Percentiles rank a stretch among this genome's conserved stretches.
Evolutionary conservation across 805 yeast genomes (phyloP).

Genomic region (Metschnikowia bowlesiae): DNA sequence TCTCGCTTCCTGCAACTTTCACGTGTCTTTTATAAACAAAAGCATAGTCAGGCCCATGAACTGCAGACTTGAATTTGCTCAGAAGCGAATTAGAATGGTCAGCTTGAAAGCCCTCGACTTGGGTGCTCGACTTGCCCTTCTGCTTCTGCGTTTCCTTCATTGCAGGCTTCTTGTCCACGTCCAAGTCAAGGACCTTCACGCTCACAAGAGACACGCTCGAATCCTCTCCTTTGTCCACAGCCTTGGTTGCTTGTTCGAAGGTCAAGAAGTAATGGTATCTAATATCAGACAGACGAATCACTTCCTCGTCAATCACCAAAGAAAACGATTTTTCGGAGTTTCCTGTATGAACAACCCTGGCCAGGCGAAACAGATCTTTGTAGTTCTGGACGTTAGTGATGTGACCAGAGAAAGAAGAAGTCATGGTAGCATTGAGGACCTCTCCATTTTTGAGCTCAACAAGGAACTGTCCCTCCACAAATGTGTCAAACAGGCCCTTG

Average conservation of each 20-base stretch:
- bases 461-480: constrained; percentile 30
- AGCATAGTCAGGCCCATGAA: constrained; percentile 15
- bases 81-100: constrained; percentile 40
- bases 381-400: constrained; percentile 39
- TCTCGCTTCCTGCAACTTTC: constrained; percentile 30
- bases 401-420: constrained; percentile 24
- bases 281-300: constrained; percentile 15
- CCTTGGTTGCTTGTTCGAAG: constrained; percentile 13
- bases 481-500: constrained; percentile 29
- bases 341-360: constrained; percentile 27
- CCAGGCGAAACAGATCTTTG: constrained; percentile 36
- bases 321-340: constrained; percentile 16
- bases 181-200: constrained; percentile 12
- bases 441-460: constrained; percentile 39
- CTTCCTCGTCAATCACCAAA: constrained; percentile 20
- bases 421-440: constrained; percentile 24
- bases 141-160: constrained; percentile 29
- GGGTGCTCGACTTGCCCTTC: constrained; percentile 43
- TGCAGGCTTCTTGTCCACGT: constrained; percentile 17
- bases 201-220: constrained; percentile 26
- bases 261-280: constrained; percentile 28
- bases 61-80: constrained; percentile 25
- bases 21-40: constrained; percentile 29
- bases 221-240: constrained; percentile 19
- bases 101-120: constrained; percentile 43